Evolutionary conservation across 345 rosid species (phyloP).

Genomic region (Acer campestre): DNA sequence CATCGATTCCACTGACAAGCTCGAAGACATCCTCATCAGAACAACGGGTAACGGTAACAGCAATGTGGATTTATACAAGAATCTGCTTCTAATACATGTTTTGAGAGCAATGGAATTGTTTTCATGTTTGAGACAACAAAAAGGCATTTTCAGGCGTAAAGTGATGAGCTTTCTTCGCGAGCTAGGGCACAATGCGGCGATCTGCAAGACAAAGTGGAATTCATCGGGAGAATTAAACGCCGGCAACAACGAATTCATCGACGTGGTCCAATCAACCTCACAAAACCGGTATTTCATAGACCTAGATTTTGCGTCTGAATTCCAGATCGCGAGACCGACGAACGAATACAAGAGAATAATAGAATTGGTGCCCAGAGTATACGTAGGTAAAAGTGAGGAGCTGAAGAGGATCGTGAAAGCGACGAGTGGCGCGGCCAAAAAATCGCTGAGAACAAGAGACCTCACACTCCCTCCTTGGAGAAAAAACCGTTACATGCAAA

Average conservation of each 20-base stretch:
- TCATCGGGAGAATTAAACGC: slow-evolving; percentile 55
- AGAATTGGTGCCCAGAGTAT: slow-evolving; percentile 57
- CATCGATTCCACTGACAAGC: slow-evolving; percentile 34
- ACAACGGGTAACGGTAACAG: neutral
- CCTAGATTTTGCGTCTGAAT: slow-evolving; percentile 70
- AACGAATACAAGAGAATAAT: slow-evolving; percentile 46
- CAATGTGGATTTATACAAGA: slow-evolving; percentile 47
- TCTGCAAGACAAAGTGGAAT: slow-evolving; percentile 85
- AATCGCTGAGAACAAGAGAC: slow-evolving; percentile 59
- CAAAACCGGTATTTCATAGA: slow-evolving; percentile 66
- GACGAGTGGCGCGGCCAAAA: slow-evolving; percentile 62
- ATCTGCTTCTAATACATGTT: slow-evolving; percentile 45
- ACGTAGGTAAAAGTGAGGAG: slow-evolving; percentile 59
- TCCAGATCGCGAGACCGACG: slow-evolving; percentile 91
- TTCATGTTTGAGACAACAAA: slow-evolving; percentile 36
- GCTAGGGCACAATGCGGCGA: slow-evolving; percentile 82
- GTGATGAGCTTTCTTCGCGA: slow-evolving; percentile 65
- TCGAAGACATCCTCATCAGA: slow-evolving; percentile 33
- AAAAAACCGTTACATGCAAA: slow-evolving; percentile 86
- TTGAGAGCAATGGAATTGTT: slow-evolving; percentile 46
- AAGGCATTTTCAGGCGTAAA: slow-evolving; percentile 47
- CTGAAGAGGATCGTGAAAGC: slow-evolving; percentile 58
- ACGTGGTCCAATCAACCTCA: slow-evolving; percentile 45
- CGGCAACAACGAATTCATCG: slow-evolving; percentile 86
- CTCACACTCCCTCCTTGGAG: slow-evolving; percentile 91